Evolutionary conservation across 2,329 filamentous ascomycete genomes (phyloP).

Genomic region (Exophiala aquamarina): DNA sequence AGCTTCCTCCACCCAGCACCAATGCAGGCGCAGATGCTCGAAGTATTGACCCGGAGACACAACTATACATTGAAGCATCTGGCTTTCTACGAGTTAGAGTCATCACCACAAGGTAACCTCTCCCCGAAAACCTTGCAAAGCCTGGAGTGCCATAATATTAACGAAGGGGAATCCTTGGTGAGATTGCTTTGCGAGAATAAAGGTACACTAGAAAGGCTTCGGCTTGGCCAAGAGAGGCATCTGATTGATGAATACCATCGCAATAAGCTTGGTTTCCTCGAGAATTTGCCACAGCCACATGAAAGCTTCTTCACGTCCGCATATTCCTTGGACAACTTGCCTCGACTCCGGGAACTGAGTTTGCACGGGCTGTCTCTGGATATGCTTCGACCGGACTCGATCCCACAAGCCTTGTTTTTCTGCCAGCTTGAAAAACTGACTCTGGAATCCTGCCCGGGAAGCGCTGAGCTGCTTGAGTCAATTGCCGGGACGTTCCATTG

Average conservation of each 20-base stretch:
- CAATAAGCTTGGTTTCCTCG: conserved; percentile 12
- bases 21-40: conserved; percentile 9
- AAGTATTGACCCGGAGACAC: conserved; percentile 16
- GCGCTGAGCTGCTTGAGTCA: conserved; percentile 19
- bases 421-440: conserved; percentile 22
- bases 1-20: conserved; percentile 22
- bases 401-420: conserved; percentile 20
- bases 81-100: conserved; percentile 18
- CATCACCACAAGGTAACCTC: conserved; percentile 1
- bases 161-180: conserved; percentile 20
- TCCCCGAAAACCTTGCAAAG: conserved; percentile 21
- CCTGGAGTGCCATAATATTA: conserved; percentile 25
- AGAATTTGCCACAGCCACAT: conserved; percentile 19
- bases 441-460: conserved; percentile 27
- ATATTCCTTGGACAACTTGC: conserved; percentile 18
- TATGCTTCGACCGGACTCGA: conserved; percentile 18
- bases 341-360: conserved; percentile 21
- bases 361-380: conserved; percentile 23
- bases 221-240: conserved; percentile 27
- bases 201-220: conserved; percentile 19
- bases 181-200: conserved; percentile 24
- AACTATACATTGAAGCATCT: conserved; percentile 19
- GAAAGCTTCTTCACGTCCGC: conserved; percentile 17
- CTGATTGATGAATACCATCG: conserved; percentile 23
- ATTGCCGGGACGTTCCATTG: conserved; percentile 23